These are phyloP conservation scores for Solanum peruvianum DNA, from an alignment of 257 asterid species.

Conservation along the genomic window DNA sequence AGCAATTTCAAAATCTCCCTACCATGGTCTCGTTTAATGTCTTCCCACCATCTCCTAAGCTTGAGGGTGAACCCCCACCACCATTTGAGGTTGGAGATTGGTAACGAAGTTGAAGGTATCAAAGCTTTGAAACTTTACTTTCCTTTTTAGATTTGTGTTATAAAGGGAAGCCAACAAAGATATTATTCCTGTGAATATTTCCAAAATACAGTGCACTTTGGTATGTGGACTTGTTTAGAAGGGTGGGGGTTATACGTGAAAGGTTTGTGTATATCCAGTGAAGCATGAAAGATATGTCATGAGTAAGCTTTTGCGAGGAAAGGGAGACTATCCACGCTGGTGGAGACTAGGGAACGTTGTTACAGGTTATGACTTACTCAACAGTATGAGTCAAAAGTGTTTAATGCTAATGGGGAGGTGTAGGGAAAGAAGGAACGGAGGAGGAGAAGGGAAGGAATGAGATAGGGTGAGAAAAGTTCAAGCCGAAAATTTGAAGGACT, in stretches of 20 bases:
- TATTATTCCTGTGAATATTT: background rate
- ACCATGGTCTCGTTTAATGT: background rate
- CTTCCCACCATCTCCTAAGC: background rate
- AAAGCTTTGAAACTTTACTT: background rate
- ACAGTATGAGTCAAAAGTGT: background rate
- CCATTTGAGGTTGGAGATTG: background rate
- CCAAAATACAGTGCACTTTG: background rate
- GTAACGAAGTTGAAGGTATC: background rate
- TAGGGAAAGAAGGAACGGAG: background rate
- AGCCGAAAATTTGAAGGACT: background rate
- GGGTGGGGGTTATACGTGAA: background rate
- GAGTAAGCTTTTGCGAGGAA: background rate
- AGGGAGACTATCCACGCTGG: background rate
- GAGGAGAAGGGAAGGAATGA: background rate
- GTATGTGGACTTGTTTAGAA: background rate
- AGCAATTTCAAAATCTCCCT: background rate
- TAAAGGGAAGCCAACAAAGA: background rate
- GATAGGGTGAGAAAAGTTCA: background rate
- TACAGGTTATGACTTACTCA: background rate
- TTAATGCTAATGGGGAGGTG: background rate
- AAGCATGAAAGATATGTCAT: background rate
- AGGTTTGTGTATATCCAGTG: background rate
- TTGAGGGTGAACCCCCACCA: background rate
- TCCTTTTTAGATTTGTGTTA: background rate
- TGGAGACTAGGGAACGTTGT: background rate